A percentile compares a stretch with the other conserved stretches of the same genome.
Conservation (phyloP, 352 stramenopile genomes). For the Globisporangium irregulare region DNA sequence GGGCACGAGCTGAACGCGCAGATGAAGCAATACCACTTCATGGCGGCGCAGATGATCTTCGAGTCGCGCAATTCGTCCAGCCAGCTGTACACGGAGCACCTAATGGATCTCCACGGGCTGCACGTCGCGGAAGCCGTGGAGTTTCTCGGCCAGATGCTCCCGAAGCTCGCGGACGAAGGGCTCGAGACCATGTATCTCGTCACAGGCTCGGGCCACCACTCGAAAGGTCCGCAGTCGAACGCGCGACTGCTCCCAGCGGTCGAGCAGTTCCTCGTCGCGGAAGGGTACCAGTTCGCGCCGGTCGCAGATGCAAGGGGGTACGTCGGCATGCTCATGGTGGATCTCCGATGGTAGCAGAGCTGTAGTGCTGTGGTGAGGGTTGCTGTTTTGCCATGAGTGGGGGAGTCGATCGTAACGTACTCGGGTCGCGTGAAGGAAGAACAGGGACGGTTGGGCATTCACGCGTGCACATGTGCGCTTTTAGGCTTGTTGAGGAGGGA, state of each 20-base stretch:
- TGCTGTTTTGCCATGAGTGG: constrained; percentile 3
- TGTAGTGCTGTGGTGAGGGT: neutral
- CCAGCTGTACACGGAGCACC: constrained; percentile 70
- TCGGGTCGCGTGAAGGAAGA: neutral
- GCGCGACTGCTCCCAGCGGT: constrained; percentile 70
- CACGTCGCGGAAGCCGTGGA: constrained; percentile 81
- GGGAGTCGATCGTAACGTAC: neutral
- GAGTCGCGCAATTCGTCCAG: constrained; percentile 70
- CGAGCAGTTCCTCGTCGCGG: constrained; percentile 68
- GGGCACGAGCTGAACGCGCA: constrained; percentile 79
- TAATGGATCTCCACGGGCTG: constrained; percentile 84
- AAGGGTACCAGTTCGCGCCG: constrained; percentile 73
- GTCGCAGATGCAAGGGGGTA: constrained; percentile 71
- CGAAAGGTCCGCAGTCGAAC: constrained; percentile 61
- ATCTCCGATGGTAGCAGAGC: constrained; percentile 62
- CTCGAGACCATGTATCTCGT: constrained; percentile 78
- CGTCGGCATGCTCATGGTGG: constrained; percentile 83
- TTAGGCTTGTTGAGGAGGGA: neutral
- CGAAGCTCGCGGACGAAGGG: constrained; percentile 63
- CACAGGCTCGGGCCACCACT: constrained; percentile 83
- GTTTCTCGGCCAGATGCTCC: constrained; percentile 71
- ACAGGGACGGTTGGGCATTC: constrained; percentile 9
- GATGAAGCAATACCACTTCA: constrained; percentile 84
- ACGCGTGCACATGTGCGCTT: neutral
- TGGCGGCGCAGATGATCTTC: constrained; percentile 75